Evolutionary conservation across 129 eudicot genomes (phyloP).

Genomic region (Sambucus nigra): DNA sequence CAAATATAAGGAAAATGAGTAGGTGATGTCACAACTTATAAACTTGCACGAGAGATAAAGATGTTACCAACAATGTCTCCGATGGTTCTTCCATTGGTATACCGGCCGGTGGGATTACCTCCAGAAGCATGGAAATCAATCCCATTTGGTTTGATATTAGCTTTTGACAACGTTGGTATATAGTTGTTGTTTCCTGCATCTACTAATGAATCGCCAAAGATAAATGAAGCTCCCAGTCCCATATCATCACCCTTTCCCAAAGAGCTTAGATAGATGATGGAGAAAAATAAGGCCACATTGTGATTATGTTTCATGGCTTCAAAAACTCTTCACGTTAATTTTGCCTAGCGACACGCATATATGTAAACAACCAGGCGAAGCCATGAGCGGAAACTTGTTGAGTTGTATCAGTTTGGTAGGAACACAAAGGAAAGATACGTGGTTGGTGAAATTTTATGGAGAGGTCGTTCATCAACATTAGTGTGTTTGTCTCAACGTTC

Average conservation of each 20-base stretch:
- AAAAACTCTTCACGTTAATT: too few species aligned
- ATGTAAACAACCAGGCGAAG: too few species aligned
- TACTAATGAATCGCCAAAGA: slow-evolving; percentile 96
- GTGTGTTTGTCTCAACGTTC: too few species aligned
- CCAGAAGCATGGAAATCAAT: slow-evolving; percentile 75
- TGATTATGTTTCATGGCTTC: slow-evolving; percentile 13
- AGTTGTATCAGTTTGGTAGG: too few species aligned
- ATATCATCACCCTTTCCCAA: slow-evolving; percentile 21
- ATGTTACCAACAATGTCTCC: slow-evolving; percentile 88
- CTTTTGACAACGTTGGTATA: slow-evolving; percentile 68
- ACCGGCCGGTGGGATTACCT: slow-evolving; percentile 85
- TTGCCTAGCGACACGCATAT: too few species aligned
- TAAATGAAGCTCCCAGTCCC: slow-evolving; percentile 70
- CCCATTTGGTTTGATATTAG: slow-evolving; percentile 75
- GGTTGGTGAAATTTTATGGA: too few species aligned
- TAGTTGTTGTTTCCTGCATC: slow-evolving; percentile 95
- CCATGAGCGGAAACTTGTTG: too few species aligned
- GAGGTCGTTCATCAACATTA: too few species aligned
- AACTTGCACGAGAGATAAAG: neutral
- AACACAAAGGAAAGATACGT: too few species aligned
- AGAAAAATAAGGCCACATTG: slow-evolving; percentile 14
- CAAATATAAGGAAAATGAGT: neutral
- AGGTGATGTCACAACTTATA: neutral
- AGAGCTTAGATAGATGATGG: slow-evolving; percentile 10
- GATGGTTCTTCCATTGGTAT: slow-evolving; percentile 88